Percentiles rank a stretch among this genome's conserved stretches.
These are phyloP conservation scores for Chaetoceros muelleri DNA, from an alignment of 108 stramenopile genomes.

Conservation along the genomic window DNA sequence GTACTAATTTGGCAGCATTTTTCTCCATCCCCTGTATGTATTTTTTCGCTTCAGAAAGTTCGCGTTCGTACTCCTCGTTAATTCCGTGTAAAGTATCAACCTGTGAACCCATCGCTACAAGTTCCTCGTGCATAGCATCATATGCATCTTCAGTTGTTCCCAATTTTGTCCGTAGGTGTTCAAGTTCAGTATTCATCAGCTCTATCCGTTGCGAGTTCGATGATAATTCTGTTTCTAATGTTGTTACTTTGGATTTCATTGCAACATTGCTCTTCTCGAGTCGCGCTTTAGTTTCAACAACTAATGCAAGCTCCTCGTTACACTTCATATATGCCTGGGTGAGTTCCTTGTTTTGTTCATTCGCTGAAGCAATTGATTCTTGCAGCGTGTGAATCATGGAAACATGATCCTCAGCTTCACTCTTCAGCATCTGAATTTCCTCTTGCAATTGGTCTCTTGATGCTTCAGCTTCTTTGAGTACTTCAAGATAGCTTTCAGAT, in stretches of 20 bases:
- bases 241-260: background rate
- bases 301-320: background rate
- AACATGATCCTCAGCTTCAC: background rate
- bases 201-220: background rate
- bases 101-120: background rate
- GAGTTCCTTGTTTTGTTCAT: background rate
- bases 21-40: background rate
- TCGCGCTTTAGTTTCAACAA: background rate
- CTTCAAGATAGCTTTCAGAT: background rate
- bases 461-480: background rate
- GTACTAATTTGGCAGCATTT: background rate
- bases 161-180: background rate
- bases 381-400: background rate
- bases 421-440: background rate
- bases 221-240: background rate
- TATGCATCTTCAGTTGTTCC: background rate
- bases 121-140: background rate
- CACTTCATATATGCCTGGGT: background rate
- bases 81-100: background rate
- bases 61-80: background rate
- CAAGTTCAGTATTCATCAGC: background rate
- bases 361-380: background rate
- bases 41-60: background rate
- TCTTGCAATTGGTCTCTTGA: background rate
- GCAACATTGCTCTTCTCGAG: background rate